These are phyloP conservation scores for Fusarium gaditjirri DNA, from an alignment of 2,329 filamentous ascomycete species.

Conservation along the genomic window DNA sequence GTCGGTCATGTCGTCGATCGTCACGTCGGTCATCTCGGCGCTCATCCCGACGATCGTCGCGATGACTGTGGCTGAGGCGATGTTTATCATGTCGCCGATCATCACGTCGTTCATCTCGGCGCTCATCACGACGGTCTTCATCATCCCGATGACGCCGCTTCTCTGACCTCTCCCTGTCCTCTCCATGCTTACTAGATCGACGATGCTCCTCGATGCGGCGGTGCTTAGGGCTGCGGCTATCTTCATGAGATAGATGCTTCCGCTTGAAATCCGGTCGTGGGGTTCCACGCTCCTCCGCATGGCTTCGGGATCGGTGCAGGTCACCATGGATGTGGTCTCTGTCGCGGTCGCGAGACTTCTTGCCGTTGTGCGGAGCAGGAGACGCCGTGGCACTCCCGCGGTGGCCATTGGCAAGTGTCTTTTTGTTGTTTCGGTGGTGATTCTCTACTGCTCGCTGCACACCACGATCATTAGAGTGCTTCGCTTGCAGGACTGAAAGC, in stretches of 20 bases:
- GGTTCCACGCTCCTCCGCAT: conserved; percentile 62
- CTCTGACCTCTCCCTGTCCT: conserved; percentile 51
- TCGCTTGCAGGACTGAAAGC: conserved; percentile 88
- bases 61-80: conserved; percentile 33
- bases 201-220: conserved; percentile 55
- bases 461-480: conserved; percentile 80
- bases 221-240: conserved; percentile 56
- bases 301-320: conserved; percentile 62
- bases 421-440: conserved; percentile 95
- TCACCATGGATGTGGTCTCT: conserved; percentile 59
- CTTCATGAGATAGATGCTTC: conserved; percentile 66
- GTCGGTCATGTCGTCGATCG: conserved; percentile 31
- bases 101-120: conserved; percentile 35
- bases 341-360: conserved; percentile 61
- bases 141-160: conserved; percentile 42
- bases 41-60: conserved; percentile 36
- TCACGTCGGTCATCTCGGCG: conserved; percentile 35
- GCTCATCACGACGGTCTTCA: conserved; percentile 39
- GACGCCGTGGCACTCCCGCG: conserved; percentile 76
- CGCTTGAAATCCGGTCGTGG: conserved; percentile 68
- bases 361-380: conserved; percentile 66
- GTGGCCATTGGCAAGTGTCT: conserved; percentile 69
- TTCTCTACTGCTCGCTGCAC: conserved; percentile 88
- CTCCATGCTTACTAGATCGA: conserved; percentile 51
- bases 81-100: conserved; percentile 38